Evolutionary conservation across 169 alveolate species (phyloP).

Genomic region (Plasmodium yoelii): DNA sequence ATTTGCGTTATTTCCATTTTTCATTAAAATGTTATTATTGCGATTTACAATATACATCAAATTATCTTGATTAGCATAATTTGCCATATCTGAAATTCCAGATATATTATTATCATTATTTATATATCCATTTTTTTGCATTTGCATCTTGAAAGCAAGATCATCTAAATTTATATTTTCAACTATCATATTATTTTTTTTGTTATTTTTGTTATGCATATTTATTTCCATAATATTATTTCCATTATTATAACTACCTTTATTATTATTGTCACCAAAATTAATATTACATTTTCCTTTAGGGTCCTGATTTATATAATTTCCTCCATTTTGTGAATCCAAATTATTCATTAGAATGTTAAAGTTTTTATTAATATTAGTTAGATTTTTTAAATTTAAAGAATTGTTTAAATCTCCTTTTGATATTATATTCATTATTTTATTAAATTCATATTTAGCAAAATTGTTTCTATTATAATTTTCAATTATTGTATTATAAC

Average conservation of each 20-base stretch:
- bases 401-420: constrained; percentile 15
- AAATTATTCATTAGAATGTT: constrained; percentile 40
- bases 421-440: not conserved
- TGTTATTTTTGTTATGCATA: no score
- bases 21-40: not conserved
- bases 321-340: not conserved
- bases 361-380: constrained; percentile 50
- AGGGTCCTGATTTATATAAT: not conserved
- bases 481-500: constrained; percentile 14
- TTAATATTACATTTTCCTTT: no score
- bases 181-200: no score
- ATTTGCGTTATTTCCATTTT: not conserved
- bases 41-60: constrained; percentile 8
- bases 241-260: no score
- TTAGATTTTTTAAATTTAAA: constrained; percentile 36
- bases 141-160: no score
- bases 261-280: no score
- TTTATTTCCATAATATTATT: no score
- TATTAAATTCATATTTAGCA: constrained; percentile 3
- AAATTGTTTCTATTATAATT: constrained; percentile 9
- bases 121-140: no score
- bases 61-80: constrained; percentile 3
- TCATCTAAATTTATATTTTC: no score
- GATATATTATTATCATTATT: no score
- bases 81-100: not conserved